phyloP scores from a whole-genome alignment of 805 yeast genomes.

The Candida fluviatilis region DNA sequence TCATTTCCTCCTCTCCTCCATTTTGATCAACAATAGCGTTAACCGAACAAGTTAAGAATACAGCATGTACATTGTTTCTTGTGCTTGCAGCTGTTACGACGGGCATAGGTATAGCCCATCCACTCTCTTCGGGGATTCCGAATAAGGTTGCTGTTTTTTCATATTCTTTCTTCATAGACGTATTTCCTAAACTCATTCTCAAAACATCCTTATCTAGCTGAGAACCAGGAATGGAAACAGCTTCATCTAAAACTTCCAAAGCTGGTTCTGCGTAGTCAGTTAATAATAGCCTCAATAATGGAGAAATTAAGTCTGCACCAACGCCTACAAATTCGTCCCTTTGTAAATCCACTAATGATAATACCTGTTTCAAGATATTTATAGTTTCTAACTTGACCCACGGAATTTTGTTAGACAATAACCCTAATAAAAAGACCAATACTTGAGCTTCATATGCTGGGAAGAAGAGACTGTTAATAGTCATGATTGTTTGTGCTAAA shows the following conservation, averaged over 20 bases:
- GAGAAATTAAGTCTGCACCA: conserved; percentile 94
- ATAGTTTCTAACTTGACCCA: conserved; percentile 84
- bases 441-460: conserved; percentile 72
- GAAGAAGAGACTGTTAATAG: conserved; percentile 65
- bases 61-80: conserved; percentile 91
- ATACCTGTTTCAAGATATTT: conserved; percentile 65
- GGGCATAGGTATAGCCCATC: conserved; percentile 98
- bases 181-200: conserved; percentile 85
- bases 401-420: conserved; percentile 66
- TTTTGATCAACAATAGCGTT: conserved; percentile 24
- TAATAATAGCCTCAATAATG: conserved; percentile 69
- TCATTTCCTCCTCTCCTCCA: conserved; percentile 30
- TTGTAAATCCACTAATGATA: conserved; percentile 74
- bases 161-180: conserved; percentile 71
- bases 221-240: conserved; percentile 81
- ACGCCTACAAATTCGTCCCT: conserved; percentile 79
- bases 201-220: conserved; percentile 87
- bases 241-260: conserved; percentile 82
- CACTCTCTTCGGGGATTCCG: conserved; percentile 92
- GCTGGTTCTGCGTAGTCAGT: conserved; percentile 90
- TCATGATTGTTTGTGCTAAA: conserved; percentile 70
- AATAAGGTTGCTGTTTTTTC: conserved; percentile 85
- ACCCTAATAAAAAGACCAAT: conserved; percentile 70
- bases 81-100: conserved; percentile 85
- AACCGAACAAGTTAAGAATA: conserved; percentile 76